Evolutionary conservation across 2,329 filamentous ascomycete species (phyloP).

Genomic region (Clarireedia monteithiana): DNA sequence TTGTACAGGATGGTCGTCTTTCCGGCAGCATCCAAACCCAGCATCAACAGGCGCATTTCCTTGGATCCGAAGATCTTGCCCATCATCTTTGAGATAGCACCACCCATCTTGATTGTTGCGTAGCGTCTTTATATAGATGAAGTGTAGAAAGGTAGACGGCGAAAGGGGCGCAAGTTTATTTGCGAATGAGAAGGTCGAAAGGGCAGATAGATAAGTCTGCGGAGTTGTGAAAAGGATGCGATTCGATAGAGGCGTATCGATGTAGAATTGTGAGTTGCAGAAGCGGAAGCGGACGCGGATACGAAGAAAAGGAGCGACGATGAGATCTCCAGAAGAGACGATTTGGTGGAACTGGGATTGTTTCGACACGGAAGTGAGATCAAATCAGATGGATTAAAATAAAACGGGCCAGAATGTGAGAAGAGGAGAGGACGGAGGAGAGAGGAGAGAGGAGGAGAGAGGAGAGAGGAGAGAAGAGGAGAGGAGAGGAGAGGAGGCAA

Average conservation of each 20-base stretch:
- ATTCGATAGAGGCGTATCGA: too few species aligned
- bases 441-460: neutral
- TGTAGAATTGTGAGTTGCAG: too few species aligned
- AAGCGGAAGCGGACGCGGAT: too few species aligned
- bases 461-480: neutral
- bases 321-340: neutral
- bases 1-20: slow-evolving; percentile 99
- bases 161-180: neutral
- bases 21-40: slow-evolving; percentile 93
- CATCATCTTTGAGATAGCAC: slow-evolving; percentile 91
- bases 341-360: neutral
- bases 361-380: too few species aligned
- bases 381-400: neutral
- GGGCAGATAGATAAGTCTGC: neutral
- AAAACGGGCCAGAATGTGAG: neutral
- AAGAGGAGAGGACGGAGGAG: neutral
- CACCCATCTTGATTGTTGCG: slow-evolving; percentile 58
- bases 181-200: neutral
- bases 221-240: too few species aligned
- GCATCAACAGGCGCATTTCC: slow-evolving; percentile 98
- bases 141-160: neutral
- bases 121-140: neutral
- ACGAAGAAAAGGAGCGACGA: slow-evolving; percentile 1
- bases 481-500: neutral
- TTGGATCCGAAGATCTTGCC: slow-evolving; percentile 98